Conservation (phyloP, 768 basidiomycete species). For the Russula earlei region DNA sequence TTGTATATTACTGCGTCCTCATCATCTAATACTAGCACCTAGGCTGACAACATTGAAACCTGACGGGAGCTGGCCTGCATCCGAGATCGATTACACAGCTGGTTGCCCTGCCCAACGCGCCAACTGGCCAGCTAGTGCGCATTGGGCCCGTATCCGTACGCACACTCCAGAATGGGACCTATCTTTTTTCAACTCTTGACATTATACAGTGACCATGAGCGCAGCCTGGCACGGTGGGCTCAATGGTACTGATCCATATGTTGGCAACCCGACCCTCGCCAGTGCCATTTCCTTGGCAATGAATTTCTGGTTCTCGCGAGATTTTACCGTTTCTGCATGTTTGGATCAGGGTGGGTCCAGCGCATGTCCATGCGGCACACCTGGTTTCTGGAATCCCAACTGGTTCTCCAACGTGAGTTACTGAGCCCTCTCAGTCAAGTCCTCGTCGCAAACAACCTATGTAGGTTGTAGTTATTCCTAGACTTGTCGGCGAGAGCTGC, state of each 20-base stretch:
- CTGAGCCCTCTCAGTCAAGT: background rate
- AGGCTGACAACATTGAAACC: conserved; percentile 20
- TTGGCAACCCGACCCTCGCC: conserved; percentile 13
- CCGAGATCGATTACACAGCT: conserved; percentile 25
- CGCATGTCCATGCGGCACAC: conserved; percentile 26
- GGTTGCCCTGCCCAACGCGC: conserved; percentile 29
- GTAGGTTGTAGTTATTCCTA: conserved; percentile 19
- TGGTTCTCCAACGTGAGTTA: conserved; percentile 19
- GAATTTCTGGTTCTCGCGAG: conserved; percentile 27
- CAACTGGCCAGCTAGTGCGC: conserved; percentile 29
- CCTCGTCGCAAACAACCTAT: background rate
- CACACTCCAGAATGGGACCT: background rate
- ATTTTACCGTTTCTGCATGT: conserved; percentile 25
- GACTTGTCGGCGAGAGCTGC: conserved; percentile 15
- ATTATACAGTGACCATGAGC: conserved; percentile 18
- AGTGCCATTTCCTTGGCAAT: conserved; percentile 21
- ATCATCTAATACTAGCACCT: background rate
- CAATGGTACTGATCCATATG: conserved; percentile 10
- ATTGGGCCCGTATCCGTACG: conserved; percentile 24
- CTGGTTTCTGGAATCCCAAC: conserved; percentile 21
- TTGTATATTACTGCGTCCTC: background rate
- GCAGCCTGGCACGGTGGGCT: conserved; percentile 23
- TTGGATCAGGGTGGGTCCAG: conserved; percentile 23
- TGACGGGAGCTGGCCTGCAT: conserved; percentile 20
- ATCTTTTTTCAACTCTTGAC: background rate